Evolutionary conservation across 106 monocot genomes (phyloP).

Genomic region (Dendrobium nobile): DNA sequence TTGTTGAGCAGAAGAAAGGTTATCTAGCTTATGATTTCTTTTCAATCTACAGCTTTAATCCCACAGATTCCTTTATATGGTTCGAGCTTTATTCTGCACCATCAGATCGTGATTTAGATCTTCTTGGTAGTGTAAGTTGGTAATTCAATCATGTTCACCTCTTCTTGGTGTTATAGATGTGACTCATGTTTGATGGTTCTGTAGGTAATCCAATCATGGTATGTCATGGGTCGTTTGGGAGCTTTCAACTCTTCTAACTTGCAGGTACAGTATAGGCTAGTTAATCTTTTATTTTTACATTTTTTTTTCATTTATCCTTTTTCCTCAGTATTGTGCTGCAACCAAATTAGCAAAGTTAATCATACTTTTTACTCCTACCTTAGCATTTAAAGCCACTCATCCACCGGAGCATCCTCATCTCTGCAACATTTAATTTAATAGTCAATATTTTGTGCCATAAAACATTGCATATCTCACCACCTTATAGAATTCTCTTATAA

Average conservation of each 20-base stretch:
- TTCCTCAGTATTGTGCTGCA: neutral
- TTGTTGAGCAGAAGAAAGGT: neutral
- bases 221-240: constrained; percentile 97
- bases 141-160: neutral
- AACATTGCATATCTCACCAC: too few species aligned
- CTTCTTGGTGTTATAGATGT: neutral
- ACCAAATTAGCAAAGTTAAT: neutral
- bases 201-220: constrained; percentile 97
- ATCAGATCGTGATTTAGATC: constrained; percentile 88
- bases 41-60: constrained; percentile 63
- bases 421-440: too few species aligned
- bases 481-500: too few species aligned
- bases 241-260: constrained; percentile 92
- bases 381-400: neutral
- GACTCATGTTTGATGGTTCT: constrained; percentile 3
- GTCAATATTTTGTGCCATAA: too few species aligned
- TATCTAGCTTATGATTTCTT: neutral
- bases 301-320: neutral
- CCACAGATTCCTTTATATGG: constrained; percentile 85
- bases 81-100: constrained; percentile 89
- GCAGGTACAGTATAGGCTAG: constrained; percentile 41
- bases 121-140: constrained; percentile 89
- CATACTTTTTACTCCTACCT: neutral
- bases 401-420: too few species aligned
- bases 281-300: neutral